Percentiles rank a stretch among this genome's conserved stretches.
These are phyloP conservation scores for Tylopilus rubrobrunneus DNA, from an alignment of 768 basidiomycete genomes.

Conservation along the genomic window DNA sequence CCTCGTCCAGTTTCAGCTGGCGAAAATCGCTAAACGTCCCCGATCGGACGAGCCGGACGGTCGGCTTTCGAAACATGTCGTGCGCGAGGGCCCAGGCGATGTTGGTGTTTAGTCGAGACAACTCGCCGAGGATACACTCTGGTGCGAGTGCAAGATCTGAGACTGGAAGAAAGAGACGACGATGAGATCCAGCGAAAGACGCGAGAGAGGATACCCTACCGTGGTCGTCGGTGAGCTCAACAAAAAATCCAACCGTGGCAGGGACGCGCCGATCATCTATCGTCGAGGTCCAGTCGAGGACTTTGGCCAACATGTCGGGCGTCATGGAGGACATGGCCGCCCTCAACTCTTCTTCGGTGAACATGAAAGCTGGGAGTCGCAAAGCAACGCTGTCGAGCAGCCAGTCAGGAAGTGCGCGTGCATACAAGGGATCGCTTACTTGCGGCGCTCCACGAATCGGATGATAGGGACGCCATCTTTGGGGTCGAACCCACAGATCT, in stretches of 20 bases:
- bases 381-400: background rate
- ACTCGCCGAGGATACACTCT: background rate
- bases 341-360: conserved; percentile 12
- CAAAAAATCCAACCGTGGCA: conserved; percentile 14
- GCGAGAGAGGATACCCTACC: background rate
- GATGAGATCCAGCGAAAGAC: background rate
- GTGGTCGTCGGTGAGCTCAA: conserved; percentile 7
- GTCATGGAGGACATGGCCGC: background rate
- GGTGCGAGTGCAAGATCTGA: background rate
- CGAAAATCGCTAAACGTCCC: conserved; percentile 23
- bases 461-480: conserved; percentile 16
- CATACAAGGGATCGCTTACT: conserved; percentile 3
- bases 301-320: background rate
- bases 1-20: conserved; percentile 13
- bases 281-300: conserved; percentile 16
- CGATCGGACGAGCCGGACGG: conserved; percentile 16
- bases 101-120: background rate
- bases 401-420: background rate
- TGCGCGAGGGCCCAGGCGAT: background rate
- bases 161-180: background rate
- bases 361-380: background rate
- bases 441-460: conserved; percentile 12
- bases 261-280: conserved; percentile 6
- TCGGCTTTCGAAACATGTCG: conserved; percentile 9
- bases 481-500: conserved; percentile 20